Evolutionary conservation across 164 flowering plant species (phyloP).

Genomic region (Annona squamosa): DNA sequence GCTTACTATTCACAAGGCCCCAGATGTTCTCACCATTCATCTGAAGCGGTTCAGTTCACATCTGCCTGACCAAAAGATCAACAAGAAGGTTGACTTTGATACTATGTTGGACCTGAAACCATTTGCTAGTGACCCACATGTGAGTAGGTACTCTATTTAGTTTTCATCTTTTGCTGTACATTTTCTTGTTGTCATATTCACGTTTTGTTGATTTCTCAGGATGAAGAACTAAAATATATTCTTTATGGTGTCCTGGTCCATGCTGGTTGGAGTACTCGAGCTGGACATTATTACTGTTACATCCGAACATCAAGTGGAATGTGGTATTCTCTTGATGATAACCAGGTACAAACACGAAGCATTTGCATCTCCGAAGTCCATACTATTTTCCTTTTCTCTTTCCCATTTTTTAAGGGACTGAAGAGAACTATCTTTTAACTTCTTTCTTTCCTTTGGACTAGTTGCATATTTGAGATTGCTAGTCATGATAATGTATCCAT

Average conservation of each 20-base stretch:
- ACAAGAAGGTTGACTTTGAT: constrained; percentile 63
- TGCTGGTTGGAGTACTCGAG: constrained; percentile 78
- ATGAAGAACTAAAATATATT: constrained; percentile 71
- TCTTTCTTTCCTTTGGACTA: neutral
- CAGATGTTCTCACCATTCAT: constrained; percentile 82
- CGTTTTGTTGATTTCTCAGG: constrained; percentile 34
- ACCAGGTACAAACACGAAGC: constrained; percentile 40
- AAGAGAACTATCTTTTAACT: neutral
- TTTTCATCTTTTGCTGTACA: neutral
- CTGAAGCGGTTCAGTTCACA: constrained; percentile 78
- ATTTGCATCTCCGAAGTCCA: neutral
- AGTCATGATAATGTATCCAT: neutral
- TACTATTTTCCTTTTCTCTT: neutral
- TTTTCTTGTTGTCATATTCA: neutral
- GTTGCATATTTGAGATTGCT: no score
- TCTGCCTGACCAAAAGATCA: constrained; percentile 65
- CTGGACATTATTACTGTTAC: constrained; percentile 87
- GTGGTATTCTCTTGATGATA: constrained; percentile 95
- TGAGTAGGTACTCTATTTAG: constrained; percentile 30
- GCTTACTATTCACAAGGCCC: constrained; percentile 87
- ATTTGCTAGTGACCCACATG: constrained; percentile 73
- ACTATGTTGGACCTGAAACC: constrained; percentile 72
- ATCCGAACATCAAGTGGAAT: constrained; percentile 89
- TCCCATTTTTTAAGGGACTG: neutral
- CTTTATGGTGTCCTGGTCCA: constrained; percentile 95